A percentile compares a stretch with the other conserved stretches of the same genome.
These are phyloP conservation scores for Irpex rosettiformis DNA, from an alignment of 1,284 basidiomycete species.

Conservation along the genomic window DNA sequence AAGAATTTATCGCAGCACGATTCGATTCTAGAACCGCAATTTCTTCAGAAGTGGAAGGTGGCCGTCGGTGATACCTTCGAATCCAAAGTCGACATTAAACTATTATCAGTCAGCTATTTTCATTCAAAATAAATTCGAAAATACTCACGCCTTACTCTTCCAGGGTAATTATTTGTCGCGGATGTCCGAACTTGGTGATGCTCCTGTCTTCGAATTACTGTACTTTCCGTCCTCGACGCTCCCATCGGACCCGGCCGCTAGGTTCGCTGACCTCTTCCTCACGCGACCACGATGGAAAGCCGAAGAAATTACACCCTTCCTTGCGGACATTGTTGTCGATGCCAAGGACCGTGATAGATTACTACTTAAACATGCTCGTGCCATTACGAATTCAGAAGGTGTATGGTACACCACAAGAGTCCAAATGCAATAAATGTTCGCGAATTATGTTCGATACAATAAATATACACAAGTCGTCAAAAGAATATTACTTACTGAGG, in stretches of 20 bases:
- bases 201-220: constrained; percentile 22
- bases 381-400: constrained; percentile 66
- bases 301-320: constrained; percentile 78
- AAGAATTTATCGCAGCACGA: constrained; percentile 42
- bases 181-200: constrained; percentile 24
- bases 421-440: constrained; percentile 17
- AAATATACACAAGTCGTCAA: too few species aligned
- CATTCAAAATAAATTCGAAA: too few species aligned
- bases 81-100: constrained; percentile 47
- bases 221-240: constrained; percentile 77
- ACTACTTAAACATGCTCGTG: constrained; percentile 80
- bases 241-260: constrained; percentile 68
- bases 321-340: constrained; percentile 76
- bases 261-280: constrained; percentile 84
- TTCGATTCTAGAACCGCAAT: constrained; percentile 49
- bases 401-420: constrained; percentile 69
- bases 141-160: background rate
- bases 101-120: constrained; percentile 79
- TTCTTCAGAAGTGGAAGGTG: constrained; percentile 65
- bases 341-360: constrained; percentile 85
- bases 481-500: too few species aligned
- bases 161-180: constrained; percentile 70
- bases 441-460: too few species aligned
- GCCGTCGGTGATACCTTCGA: constrained; percentile 76
- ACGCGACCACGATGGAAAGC: constrained; percentile 73